Evolutionary conservation across 257 asterid species (phyloP), one percentile per base, ranked within the genome.

Genomic region (Solanum tarijense): DNA sequence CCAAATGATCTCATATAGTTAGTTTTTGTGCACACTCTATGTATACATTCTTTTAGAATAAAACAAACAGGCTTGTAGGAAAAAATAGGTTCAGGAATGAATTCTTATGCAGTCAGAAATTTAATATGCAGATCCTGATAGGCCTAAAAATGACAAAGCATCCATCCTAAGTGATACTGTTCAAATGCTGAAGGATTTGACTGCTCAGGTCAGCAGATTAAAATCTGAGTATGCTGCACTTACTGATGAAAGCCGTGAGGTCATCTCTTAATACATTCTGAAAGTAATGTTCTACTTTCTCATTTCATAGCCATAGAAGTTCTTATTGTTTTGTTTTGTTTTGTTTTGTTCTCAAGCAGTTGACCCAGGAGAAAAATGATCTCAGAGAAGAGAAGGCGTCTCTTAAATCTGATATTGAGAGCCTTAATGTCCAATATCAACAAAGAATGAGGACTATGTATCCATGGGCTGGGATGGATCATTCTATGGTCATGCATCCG

Each of bases 121-220:
- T 73, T 84, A 88, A 86, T 88, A 88, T 92, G 95, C 98, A 96
- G 99, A 97, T 93, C 98, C 99, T 23, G 99, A 96, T 86, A 93
- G 99, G 90, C 99, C 99, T 83, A 98, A 94, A 91, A 95, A 96
- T 88, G 99, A 98, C 90, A 98, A 96, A 93, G 99, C 99, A 87
- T 98, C 99, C 76, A 96, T 98, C 90, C 94, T 98, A 31, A 89
- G 91, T n/a, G 99, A 98, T 87, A 93, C 99, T 5, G 83, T 96
- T 86, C 99, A 94, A 95, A 87, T 96, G 93, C 93, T 98, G 88
- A 96, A 96, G 94, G 99, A 96, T 65, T 92, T 96, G 93, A 93
- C 95, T 62, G 83, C 95, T 89, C 97, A 98, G 88, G 97, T 98
- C 41, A 92, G 94, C 93, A 92, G 90, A 91, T 89, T 98, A 83